These are phyloP conservation scores for Cyamopsis tetragonoloba DNA, from an alignment of 306 rosid genomes.

Conservation along the genomic window DNA sequence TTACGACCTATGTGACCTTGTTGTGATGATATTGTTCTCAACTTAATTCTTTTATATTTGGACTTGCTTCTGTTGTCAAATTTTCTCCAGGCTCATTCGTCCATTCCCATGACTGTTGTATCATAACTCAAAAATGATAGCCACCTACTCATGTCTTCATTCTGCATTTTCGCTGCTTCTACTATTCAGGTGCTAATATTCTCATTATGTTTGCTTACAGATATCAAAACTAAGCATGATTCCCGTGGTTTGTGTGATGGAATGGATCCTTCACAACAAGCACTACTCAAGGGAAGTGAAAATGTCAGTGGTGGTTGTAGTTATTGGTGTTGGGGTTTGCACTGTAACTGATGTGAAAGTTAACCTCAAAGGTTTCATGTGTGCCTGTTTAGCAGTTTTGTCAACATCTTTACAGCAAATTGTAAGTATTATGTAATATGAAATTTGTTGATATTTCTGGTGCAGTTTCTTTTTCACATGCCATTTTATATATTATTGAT, in stretches of 20 bases:
- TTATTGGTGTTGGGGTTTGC: slow-evolving; percentile 90
- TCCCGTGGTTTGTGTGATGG: slow-evolving; percentile 96
- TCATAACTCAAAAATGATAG: background rate
- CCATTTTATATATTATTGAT: slow-evolving; percentile 13
- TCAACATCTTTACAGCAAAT: slow-evolving; percentile 94
- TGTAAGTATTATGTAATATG: slow-evolving; percentile 47
- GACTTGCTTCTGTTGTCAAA: background rate
- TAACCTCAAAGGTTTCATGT: slow-evolving; percentile 74
- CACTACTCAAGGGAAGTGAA: slow-evolving; percentile 81
- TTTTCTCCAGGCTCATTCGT: background rate
- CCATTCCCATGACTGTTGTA: background rate
- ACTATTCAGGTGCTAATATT: background rate
- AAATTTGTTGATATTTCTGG: background rate
- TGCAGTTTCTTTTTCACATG: background rate
- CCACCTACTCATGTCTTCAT: background rate
- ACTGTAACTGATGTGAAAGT: slow-evolving; percentile 91
- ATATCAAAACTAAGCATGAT: slow-evolving; percentile 96
- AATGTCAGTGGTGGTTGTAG: slow-evolving; percentile 68
- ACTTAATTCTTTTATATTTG: background rate
- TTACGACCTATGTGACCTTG: background rate
- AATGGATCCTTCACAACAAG: slow-evolving; percentile 84
- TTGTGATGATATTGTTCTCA: background rate
- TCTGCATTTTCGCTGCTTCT: background rate
- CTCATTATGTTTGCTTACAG: slow-evolving; percentile 32
- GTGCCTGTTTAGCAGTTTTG: slow-evolving; percentile 68